These are phyloP conservation scores for Botrytis pseudocinerea DNA, from an alignment of 2,329 filamentous ascomycete genomes.

Conservation along the genomic window DNA sequence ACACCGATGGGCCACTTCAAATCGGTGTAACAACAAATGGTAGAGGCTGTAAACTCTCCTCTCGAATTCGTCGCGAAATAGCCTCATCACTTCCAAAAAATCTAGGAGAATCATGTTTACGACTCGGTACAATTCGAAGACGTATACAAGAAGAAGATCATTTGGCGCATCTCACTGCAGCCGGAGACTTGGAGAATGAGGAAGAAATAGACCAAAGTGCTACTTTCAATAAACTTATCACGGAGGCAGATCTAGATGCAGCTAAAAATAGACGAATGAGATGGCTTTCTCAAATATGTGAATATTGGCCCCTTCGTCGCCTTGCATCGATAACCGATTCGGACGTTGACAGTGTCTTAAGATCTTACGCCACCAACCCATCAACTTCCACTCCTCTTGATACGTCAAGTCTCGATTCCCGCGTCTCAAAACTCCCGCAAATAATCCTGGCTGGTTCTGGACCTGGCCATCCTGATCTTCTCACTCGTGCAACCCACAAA, in stretches of 20 bases:
- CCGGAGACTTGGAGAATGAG: slow-evolving; percentile 42
- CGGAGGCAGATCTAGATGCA: slow-evolving; percentile 69
- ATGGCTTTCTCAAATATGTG: slow-evolving; percentile 94
- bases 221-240: slow-evolving; percentile 80
- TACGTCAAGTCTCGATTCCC: slow-evolving; percentile 38
- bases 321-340: slow-evolving; percentile 77
- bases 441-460: slow-evolving; percentile 91
- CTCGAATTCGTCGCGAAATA: slow-evolving; percentile 84
- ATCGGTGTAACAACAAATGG: slow-evolving; percentile 96
- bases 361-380: slow-evolving; percentile 58
- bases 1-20: slow-evolving; percentile 88
- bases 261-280: slow-evolving; percentile 80
- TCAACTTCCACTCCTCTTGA: slow-evolving; percentile 38
- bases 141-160: slow-evolving; percentile 75
- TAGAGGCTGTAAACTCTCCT: slow-evolving; percentile 89
- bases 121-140: slow-evolving; percentile 71
- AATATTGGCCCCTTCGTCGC: slow-evolving; percentile 92
- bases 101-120: slow-evolving; percentile 74
- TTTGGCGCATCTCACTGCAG: slow-evolving; percentile 37
- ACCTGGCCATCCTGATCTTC: slow-evolving; percentile 86
- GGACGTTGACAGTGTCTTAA: slow-evolving; percentile 76
- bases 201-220: slow-evolving; percentile 72
- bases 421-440: slow-evolving; percentile 53
- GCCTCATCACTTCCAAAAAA: slow-evolving; percentile 73
- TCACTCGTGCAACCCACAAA: slow-evolving; percentile 79